Evolutionary conservation across 306 rosid species (phyloP).

Genomic region (Inga oerstediana): DNA sequence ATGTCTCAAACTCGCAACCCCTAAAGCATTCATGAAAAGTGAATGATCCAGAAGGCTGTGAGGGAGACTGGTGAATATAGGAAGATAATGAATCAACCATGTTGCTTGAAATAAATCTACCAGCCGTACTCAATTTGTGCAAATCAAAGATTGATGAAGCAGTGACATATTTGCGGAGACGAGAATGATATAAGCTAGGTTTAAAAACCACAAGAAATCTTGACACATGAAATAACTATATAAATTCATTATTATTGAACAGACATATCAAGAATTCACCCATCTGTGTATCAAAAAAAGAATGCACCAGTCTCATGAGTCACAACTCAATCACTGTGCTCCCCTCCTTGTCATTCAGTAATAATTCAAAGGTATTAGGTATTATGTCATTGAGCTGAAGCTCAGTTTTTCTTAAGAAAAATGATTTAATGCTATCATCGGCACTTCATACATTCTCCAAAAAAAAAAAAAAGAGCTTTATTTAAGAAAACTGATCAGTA

Average conservation of each 20-base stretch:
- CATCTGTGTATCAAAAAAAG: neutral
- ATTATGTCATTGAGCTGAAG: neutral
- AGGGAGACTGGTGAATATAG: too few species aligned
- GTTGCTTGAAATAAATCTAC: neutral
- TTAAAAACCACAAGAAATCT: neutral
- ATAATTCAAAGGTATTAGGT: neutral
- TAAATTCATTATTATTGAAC: neutral
- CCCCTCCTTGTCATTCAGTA: neutral
- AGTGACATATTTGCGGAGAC: neutral
- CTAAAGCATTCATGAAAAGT: too few species aligned
- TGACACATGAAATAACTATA: neutral
- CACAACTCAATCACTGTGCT: neutral
- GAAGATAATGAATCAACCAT: neutral
- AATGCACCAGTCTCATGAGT: neutral
- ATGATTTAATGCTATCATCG: neutral
- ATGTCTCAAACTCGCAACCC: too few species aligned
- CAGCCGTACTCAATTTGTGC: neutral
- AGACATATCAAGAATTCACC: neutral
- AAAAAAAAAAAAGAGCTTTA: neutral
- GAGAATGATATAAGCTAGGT: neutral
- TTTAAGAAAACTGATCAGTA: conserved; percentile 15
- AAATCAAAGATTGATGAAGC: conserved; percentile 5
- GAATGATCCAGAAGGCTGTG: too few species aligned
- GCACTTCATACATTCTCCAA: neutral
- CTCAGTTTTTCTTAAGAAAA: neutral